A percentile compares a stretch with the other conserved stretches of the same genome.
Evolutionary conservation across 2,329 filamentous ascomycete genomes (phyloP).

Genomic region (Blastomyces percursus): DNA sequence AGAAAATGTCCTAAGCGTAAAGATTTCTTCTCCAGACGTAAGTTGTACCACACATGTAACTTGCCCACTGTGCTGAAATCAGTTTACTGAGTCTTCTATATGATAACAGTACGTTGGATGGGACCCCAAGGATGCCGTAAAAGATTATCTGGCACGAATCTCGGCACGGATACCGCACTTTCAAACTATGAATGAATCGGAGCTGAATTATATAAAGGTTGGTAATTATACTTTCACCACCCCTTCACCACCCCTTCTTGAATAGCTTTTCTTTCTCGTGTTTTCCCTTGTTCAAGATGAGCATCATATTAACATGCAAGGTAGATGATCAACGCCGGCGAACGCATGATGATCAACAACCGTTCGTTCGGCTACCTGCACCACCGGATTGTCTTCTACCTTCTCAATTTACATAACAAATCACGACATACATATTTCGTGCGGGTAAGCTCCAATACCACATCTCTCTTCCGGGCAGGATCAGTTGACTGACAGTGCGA

Average conservation of each 20-base stretch:
- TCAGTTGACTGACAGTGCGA: slow-evolving; percentile 11
- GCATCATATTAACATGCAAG: neutral
- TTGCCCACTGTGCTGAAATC: neutral
- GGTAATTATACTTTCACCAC: neutral
- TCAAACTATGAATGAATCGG: slow-evolving; percentile 88
- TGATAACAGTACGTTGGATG: slow-evolving; percentile 65
- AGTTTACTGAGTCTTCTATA: neutral
- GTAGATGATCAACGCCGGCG: slow-evolving; percentile 89
- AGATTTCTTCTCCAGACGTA: slow-evolving; percentile 93
- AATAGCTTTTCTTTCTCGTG: neutral
- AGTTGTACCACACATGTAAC: slow-evolving; percentile 23
- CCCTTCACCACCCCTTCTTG: neutral
- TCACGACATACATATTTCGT: slow-evolving; percentile 87
- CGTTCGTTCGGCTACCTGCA: slow-evolving; percentile 94
- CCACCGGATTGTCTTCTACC: slow-evolving; percentile 94
- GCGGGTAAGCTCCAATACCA: slow-evolving; percentile 38
- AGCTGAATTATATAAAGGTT: slow-evolving; percentile 88
- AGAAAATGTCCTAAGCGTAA: slow-evolving; percentile 93
- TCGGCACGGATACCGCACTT: slow-evolving; percentile 88
- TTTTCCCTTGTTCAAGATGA: neutral
- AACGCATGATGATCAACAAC: slow-evolving; percentile 91
- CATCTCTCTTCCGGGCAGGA: neutral
- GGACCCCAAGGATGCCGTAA: slow-evolving; percentile 83
- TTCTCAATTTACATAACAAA: slow-evolving; percentile 96
- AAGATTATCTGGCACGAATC: slow-evolving; percentile 82